Conservation (phyloP, 148 eudicot species). For the Rheum nobile region DNA sequence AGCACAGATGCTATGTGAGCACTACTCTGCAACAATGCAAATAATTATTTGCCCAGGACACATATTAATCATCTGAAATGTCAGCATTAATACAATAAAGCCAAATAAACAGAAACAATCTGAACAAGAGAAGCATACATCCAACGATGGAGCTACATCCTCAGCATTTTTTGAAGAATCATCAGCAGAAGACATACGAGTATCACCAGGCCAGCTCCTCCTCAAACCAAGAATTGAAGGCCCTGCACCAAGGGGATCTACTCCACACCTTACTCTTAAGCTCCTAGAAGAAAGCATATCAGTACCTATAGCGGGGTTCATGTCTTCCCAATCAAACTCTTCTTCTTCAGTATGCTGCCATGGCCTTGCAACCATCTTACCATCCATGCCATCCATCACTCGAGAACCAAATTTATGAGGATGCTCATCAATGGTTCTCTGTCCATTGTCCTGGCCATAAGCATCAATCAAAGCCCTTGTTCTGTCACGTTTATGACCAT, state of each 20-base stretch:
- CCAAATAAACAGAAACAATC: background rate
- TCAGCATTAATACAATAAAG: background rate
- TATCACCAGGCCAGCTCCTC: constrained; percentile 27
- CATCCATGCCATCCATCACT: constrained; percentile 27
- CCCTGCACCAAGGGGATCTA: constrained; percentile 19
- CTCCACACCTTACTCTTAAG: constrained; percentile 23
- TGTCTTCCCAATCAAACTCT: constrained; percentile 84
- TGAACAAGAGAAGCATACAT: constrained; percentile 36
- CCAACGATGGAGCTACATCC: constrained; percentile 26
- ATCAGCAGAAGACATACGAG: constrained; percentile 17
- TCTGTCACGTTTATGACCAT: constrained; percentile 46
- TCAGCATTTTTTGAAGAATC: constrained; percentile 24
- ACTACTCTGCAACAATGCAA: background rate
- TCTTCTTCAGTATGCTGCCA: constrained; percentile 86
- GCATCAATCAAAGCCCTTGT: constrained; percentile 88
- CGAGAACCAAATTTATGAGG: constrained; percentile 20
- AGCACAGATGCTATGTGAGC: background rate
- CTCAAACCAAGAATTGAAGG: constrained; percentile 25
- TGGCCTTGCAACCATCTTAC: constrained; percentile 24
- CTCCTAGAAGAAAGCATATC: constrained; percentile 21
- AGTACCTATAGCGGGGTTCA: constrained; percentile 49
- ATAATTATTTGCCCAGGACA: background rate
- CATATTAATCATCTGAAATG: background rate
- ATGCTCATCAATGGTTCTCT: constrained; percentile 22
- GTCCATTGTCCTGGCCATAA: constrained; percentile 66